A percentile compares a stretch with the other conserved stretches of the same genome.
Evolutionary conservation across 2,329 filamentous ascomycete genomes (phyloP).

Genomic region (Alternaria atra): DNA sequence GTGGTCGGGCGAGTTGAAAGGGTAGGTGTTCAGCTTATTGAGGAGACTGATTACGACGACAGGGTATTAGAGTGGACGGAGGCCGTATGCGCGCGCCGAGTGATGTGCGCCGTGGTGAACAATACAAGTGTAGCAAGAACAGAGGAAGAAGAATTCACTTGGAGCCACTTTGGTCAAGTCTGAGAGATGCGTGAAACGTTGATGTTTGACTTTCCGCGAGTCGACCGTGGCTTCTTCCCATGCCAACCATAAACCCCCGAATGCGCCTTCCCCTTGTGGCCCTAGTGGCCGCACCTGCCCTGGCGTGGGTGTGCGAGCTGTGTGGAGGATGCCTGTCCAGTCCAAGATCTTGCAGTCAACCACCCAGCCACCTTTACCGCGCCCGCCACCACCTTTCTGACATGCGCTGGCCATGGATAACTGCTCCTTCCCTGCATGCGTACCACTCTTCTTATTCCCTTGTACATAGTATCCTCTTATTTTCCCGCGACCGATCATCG

Average conservation of each 20-base stretch:
- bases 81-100: neutral
- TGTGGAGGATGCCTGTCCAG: constrained; percentile 13
- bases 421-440: constrained; percentile 15
- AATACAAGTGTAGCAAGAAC: neutral
- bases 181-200: constrained; percentile 9
- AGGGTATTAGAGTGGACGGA: constrained; percentile 4
- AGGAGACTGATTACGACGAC: constrained; percentile 19
- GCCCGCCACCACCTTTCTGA: constrained; percentile 25
- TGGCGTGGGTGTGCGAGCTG: neutral
- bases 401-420: constrained; percentile 33
- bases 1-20: constrained; percentile 18
- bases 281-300: constrained; percentile 8
- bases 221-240: constrained; percentile 5
- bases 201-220: constrained; percentile 9
- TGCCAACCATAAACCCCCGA: neutral
- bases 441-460: constrained; percentile 22
- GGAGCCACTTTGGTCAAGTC: neutral
- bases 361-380: constrained; percentile 18
- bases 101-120: constrained; percentile 4
- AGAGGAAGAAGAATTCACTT: constrained; percentile 4
- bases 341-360: neutral
- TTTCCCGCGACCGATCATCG: constrained; percentile 13
- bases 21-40: constrained; percentile 23
- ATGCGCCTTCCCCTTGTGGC: constrained; percentile 9
- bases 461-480: constrained; percentile 30